Evolutionary conservation across 2,329 filamentous ascomycete genomes (phyloP).

Genomic region (Stemphylium lycopersici): DNA sequence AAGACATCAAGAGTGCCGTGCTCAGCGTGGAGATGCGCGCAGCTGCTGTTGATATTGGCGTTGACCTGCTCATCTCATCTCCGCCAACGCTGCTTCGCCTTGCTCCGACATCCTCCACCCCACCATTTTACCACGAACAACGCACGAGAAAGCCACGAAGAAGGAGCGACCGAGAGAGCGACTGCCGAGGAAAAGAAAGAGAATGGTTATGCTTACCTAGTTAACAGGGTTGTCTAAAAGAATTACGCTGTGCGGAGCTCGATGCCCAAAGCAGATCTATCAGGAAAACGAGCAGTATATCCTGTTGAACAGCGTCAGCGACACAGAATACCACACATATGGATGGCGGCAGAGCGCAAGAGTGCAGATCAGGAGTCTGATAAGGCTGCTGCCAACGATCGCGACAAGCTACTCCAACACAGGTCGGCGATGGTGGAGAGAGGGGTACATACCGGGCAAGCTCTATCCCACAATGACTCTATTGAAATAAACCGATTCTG

Average conservation of each 20-base stretch:
- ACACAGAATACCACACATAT: neutral
- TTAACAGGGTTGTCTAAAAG: slow-evolving; percentile 31
- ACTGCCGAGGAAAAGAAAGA: slow-evolving; percentile 4
- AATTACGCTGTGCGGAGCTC: slow-evolving; percentile 36
- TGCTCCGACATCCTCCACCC: neutral
- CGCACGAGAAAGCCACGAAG: neutral
- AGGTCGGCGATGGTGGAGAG: neutral
- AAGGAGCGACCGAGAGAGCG: neutral
- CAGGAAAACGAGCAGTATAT: slow-evolving; percentile 32
- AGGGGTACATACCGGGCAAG: slow-evolving; percentile 32
- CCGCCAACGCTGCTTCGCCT: slow-evolving; percentile 6
- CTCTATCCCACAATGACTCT: slow-evolving; percentile 36
- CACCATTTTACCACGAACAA: slow-evolving; percentile 1
- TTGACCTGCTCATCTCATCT: slow-evolving; percentile 9
- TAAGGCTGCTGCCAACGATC: neutral
- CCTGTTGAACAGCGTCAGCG: slow-evolving; percentile 24
- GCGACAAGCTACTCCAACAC: neutral
- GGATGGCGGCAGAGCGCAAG: neutral
- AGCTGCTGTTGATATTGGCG: slow-evolving; percentile 4
- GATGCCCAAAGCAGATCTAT: slow-evolving; percentile 43
- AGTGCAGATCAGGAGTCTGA: neutral
- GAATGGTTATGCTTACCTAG: slow-evolving; percentile 39
- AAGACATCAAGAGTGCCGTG: neutral
- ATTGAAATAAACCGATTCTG: slow-evolving; percentile 31
- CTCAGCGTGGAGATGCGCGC: neutral